These are phyloP conservation scores for Aspergillus indologenus DNA, from an alignment of 495 filamentous ascomycete species.

Conservation along the genomic window DNA sequence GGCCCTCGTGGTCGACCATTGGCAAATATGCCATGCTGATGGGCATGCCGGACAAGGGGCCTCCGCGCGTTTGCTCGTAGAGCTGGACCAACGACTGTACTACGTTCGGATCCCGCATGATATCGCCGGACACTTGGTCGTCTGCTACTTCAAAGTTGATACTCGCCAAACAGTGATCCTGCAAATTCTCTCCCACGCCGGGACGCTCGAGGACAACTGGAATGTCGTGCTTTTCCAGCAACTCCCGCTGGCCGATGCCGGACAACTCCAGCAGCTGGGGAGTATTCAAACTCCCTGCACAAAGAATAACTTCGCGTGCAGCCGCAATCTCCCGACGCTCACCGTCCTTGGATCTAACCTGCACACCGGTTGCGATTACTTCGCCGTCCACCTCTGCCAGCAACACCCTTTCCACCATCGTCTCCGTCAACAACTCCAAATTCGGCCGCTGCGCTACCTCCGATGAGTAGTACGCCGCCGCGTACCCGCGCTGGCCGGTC, in stretches of 20 bases:
- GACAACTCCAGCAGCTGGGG: slow-evolving; percentile 55
- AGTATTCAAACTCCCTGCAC: slow-evolving; percentile 50
- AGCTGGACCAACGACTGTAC: slow-evolving; percentile 33
- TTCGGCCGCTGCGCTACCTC: slow-evolving; percentile 41
- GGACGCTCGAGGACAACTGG: slow-evolving; percentile 34
- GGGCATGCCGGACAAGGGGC: slow-evolving; percentile 40
- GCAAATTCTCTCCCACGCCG: slow-evolving; percentile 45
- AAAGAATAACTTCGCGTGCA: slow-evolving; percentile 48
- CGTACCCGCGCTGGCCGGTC: slow-evolving; percentile 38
- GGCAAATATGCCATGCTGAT: slow-evolving; percentile 43
- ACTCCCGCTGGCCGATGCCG: slow-evolving; percentile 35
- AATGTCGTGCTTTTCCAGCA: slow-evolving; percentile 23
- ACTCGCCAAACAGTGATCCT: slow-evolving; percentile 33
- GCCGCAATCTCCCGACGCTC: slow-evolving; percentile 13
- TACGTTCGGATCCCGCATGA: slow-evolving; percentile 38
- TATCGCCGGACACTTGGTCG: slow-evolving; percentile 39
- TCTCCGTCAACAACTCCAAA: slow-evolving; percentile 42
- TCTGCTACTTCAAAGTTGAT: slow-evolving; percentile 42
- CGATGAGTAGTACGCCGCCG: slow-evolving; percentile 27
- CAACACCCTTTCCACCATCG: slow-evolving; percentile 43
- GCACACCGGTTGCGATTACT: slow-evolving; percentile 30
- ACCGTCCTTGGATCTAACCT: slow-evolving; percentile 26
- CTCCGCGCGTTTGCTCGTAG: slow-evolving; percentile 30
- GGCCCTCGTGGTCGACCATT: slow-evolving; percentile 34
- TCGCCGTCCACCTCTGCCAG: slow-evolving; percentile 33